Evolutionary conservation across 495 filamentous ascomycete species (phyloP).

Genomic region (Podospora australis): DNA sequence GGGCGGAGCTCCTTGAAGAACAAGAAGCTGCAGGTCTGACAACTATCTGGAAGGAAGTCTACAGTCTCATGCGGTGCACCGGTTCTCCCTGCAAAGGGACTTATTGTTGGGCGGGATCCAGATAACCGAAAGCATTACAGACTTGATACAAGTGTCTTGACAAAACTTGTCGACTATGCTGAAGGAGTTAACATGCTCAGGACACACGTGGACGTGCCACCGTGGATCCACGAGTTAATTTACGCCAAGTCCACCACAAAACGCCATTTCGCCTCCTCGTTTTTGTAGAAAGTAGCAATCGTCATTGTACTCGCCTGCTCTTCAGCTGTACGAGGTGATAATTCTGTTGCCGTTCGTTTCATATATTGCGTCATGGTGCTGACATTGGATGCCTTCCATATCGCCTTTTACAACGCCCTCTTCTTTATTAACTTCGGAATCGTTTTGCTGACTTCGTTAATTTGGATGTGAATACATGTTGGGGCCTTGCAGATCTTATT

Average conservation of each 20-base stretch:
- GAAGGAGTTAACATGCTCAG: no score
- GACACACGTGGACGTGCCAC: no score
- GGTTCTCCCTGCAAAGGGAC: no score
- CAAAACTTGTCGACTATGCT: no score
- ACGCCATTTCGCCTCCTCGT: background rate
- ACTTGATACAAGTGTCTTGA: no score
- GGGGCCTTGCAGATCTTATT: background rate
- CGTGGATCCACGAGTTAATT: no score
- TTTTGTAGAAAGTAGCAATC: background rate
- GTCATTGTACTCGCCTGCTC: background rate
- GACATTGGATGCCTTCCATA: background rate
- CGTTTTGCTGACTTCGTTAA: background rate
- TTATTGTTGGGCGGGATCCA: no score
- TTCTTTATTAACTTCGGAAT: background rate
- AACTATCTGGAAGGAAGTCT: no score
- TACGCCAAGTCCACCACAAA: background rate
- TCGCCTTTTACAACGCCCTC: background rate
- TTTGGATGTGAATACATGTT: background rate
- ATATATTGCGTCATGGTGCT: background rate
- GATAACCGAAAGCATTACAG: no score
- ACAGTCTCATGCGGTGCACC: no score
- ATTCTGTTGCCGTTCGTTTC: background rate
- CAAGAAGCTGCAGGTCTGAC: no score
- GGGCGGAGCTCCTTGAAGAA: no score
- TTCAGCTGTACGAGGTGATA: background rate